Conservation (phyloP, 1,139 yeast species). For the Wickerhamomyces sp. region DNA sequence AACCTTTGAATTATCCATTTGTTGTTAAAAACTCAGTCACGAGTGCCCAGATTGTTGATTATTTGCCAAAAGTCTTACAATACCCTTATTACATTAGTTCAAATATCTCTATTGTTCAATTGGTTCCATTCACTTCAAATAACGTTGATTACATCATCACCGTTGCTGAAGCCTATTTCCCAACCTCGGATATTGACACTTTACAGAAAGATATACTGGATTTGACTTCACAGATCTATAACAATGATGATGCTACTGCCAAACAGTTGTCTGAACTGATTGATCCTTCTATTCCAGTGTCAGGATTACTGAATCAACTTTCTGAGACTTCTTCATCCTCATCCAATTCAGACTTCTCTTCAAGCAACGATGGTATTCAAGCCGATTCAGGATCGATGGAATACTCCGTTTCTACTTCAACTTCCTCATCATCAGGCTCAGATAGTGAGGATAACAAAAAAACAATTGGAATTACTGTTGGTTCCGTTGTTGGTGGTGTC, state of each 20-base stretch:
- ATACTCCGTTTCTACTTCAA: conserved; percentile 15
- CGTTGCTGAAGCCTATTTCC: conserved; percentile 74
- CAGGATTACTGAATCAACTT: conserved; percentile 38
- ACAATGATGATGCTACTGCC: conserved; percentile 43
- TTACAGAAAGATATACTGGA: conserved; percentile 43
- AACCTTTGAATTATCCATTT: conserved; percentile 65
- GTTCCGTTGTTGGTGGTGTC: conserved; percentile 64
- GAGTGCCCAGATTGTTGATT: conserved; percentile 73
- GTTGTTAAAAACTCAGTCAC: conserved; percentile 61
- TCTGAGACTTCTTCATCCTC: conserved; percentile 19
- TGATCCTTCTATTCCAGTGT: conserved; percentile 59
- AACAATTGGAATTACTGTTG: conserved; percentile 34
- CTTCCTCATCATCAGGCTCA: conserved; percentile 1
- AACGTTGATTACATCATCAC: conserved; percentile 54
- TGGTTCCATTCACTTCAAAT: conserved; percentile 58
- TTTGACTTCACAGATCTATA: conserved; percentile 43
- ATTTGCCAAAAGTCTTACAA: conserved; percentile 52
- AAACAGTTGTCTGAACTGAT: conserved; percentile 49
- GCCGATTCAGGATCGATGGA: conserved; percentile 30
- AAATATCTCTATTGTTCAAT: conserved; percentile 49
- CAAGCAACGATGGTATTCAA: conserved; percentile 9
- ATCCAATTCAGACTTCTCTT: conserved; percentile 15
- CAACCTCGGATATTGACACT: conserved; percentile 38
- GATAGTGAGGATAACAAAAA: conserved; percentile 4
- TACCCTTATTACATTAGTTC: conserved; percentile 40